phyloP scores from a whole-genome alignment of 2,329 filamentous ascomycete genomes.

The Scedosporium apiospermum region DNA sequence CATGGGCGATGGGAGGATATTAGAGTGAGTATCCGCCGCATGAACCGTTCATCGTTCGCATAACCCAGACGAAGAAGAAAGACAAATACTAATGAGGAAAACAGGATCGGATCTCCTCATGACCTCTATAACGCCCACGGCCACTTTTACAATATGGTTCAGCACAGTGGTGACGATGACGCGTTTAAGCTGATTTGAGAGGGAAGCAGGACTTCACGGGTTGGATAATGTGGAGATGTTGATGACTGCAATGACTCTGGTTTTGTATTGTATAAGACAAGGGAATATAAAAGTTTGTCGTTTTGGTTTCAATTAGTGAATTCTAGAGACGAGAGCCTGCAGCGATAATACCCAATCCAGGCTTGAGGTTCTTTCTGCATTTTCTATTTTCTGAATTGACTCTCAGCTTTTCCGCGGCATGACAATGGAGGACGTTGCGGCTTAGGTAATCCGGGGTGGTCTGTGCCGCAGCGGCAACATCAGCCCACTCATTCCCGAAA shows the following conservation, averaged over 20 bases:
- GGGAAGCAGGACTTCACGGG: neutral
- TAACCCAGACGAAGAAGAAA: too few relatives aligned
- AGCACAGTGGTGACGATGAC: conserved; percentile 42
- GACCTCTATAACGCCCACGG: conserved; percentile 35
- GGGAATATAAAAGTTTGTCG: neutral
- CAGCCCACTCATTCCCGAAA: conserved; percentile 1
- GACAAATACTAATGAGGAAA: conserved; percentile 9
- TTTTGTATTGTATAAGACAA: neutral
- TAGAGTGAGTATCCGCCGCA: conserved; percentile 23
- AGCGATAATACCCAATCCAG: too few relatives aligned
- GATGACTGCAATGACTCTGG: neutral
- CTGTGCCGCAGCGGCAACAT: neutral
- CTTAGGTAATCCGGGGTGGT: neutral
- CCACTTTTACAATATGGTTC: conserved; percentile 45
- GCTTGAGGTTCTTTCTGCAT: too few relatives aligned
- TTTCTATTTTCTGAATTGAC: too few relatives aligned
- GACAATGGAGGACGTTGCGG: neutral
- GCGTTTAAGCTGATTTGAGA: conserved; percentile 7
- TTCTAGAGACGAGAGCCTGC: neutral
- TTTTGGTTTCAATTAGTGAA: neutral
- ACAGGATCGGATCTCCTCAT: conserved; percentile 33
- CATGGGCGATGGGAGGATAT: conserved; percentile 32
- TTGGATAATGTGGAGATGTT: neutral
- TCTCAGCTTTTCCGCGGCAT: too few relatives aligned
- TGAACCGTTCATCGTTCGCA: too few relatives aligned